Evolutionary conservation across 257 asterid species (phyloP).

Genomic region (Marsdenia floribunda): DNA sequence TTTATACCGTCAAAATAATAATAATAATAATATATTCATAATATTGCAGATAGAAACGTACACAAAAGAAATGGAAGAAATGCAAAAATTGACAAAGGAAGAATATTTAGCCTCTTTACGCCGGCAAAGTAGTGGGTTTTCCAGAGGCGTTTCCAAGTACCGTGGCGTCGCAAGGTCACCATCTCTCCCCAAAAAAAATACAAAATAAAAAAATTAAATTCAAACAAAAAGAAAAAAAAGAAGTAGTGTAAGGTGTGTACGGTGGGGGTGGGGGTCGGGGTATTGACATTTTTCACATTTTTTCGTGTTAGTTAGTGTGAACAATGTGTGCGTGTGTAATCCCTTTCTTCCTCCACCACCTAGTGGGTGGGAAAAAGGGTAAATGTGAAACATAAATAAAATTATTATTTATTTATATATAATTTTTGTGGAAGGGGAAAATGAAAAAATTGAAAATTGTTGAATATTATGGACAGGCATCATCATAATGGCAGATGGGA

Average conservation of each 20-base stretch:
- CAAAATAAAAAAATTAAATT: not conserved
- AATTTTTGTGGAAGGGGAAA: not conserved
- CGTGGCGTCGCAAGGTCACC: slow-evolving; percentile 82
- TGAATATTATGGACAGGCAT: slow-evolving; percentile 48
- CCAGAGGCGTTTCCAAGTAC: slow-evolving; percentile 72
- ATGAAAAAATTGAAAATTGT: not conserved
- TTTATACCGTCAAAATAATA: too few species aligned
- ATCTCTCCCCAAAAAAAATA: too few species aligned
- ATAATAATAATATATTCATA: too few species aligned
- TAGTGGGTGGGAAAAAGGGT: too few species aligned
- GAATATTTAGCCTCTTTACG: slow-evolving; percentile 64
- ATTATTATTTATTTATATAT: not conserved
- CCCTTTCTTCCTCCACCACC: too few species aligned
- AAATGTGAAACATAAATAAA: not conserved
- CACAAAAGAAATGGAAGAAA: slow-evolving; percentile 48
- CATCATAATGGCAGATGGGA: slow-evolving; percentile 99
- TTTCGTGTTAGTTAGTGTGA: too few species aligned
- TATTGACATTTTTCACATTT: too few species aligned
- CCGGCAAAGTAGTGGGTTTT: slow-evolving; percentile 71
- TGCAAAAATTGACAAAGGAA: slow-evolving; percentile 53
- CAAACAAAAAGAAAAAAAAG: too few species aligned
- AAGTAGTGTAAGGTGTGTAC: too few species aligned
- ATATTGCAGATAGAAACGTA: slow-evolving; percentile 41
- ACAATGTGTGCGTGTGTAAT: too few species aligned
- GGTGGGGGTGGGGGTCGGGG: too few species aligned